A percentile compares a stretch with the other conserved stretches of the same genome.
Conservation (phyloP, 1,284 basidiomycete species). For the Trichosporon sp. region DNA sequence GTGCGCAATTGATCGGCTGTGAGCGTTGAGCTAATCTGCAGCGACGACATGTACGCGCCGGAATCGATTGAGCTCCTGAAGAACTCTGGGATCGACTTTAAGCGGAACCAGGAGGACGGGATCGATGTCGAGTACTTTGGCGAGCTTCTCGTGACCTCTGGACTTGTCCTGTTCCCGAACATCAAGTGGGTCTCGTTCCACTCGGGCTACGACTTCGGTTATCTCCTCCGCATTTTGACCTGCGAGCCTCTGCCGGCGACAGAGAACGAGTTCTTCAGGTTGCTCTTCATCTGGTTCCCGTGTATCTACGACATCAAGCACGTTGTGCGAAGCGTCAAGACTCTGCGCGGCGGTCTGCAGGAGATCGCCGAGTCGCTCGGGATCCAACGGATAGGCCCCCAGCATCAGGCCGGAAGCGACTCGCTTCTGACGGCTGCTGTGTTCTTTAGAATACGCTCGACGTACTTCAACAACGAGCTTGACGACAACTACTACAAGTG, state of each 20-base stretch:
- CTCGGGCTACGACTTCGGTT: conserved; percentile 99
- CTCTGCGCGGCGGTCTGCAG: conserved; percentile 86
- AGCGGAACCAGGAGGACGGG: conserved; percentile 84
- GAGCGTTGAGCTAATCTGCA: conserved; percentile 37
- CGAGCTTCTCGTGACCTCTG: conserved; percentile 92
- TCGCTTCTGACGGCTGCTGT: conserved; percentile 85
- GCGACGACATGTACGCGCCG: conserved; percentile 96
- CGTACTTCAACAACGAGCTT: conserved; percentile 81
- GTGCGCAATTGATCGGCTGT: too few relatives aligned
- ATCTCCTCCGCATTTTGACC: conserved; percentile 92
- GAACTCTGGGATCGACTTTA: conserved; percentile 94
- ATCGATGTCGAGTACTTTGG: conserved; percentile 94
- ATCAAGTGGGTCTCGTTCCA: conserved; percentile 98
- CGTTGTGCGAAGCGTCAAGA: conserved; percentile 83
- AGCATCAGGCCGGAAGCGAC: conserved; percentile 95
- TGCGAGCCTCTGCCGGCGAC: conserved; percentile 77
- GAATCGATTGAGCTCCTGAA: conserved; percentile 92
- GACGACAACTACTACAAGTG: conserved; percentile 59
- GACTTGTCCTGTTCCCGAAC: conserved; percentile 81
- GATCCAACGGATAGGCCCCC: conserved; percentile 75
- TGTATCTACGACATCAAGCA: conserved; percentile 97
- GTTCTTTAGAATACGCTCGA: conserved; percentile 91
- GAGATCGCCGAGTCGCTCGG: conserved; percentile 93
- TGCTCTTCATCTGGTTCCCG: conserved; percentile 90
- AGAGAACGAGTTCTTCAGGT: conserved; percentile 86